Base-by-base conservation (phyloP, 2,329 filamentous ascomycete species). In the Sporothrix phasma region DNA sequence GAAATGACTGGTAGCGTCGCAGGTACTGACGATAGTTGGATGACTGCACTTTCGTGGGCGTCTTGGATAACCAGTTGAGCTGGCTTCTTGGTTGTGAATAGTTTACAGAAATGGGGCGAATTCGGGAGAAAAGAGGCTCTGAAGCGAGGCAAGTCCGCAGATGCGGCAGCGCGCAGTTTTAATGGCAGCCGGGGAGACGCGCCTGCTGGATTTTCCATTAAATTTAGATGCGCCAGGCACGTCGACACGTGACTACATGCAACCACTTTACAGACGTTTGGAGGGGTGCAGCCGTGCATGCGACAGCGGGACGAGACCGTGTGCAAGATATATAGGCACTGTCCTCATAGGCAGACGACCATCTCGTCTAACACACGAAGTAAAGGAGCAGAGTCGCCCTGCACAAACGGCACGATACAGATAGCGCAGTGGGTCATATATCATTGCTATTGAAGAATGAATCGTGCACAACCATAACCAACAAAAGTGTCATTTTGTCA, bases 221-320 rank as follows among this genome's bases (percentile, higher is more conserved):
- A 46, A 58, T 22, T 34, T 5, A 22, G 47, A 17, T 29, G 26
- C 7, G n/a, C 22, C 47, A 34, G 19, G 45, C 65, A 61, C 65
- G 65, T 62, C 29, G 39, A 22, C 65, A 66, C 65, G 62, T 66
- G 65, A 64, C 22, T 17, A 19, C 5, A 19, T 54, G 60, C 60
- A 54, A 45, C 31, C 60, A 53, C 60, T 62, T 29, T 62, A 62
- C 22, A 37, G 60, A 22, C 11, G 19, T 8, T 24, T n/a, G 34
- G 34, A 29, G 53, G 37, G 54, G 34, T 56, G 51, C 31, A 15
- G 11, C 37, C 15, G 22, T 58, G 37, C 54, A 58, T 58, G 54
- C 34, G 13, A 58, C 22, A 43, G 54, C 54, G 37, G 54, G 51
- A 31, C 31, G 39, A 19, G 51, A 11, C 54, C 54, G 54, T 58